Conservation (phyloP, 176 grass and related monocot genomes). For the Luzula sylvatica region DNA sequence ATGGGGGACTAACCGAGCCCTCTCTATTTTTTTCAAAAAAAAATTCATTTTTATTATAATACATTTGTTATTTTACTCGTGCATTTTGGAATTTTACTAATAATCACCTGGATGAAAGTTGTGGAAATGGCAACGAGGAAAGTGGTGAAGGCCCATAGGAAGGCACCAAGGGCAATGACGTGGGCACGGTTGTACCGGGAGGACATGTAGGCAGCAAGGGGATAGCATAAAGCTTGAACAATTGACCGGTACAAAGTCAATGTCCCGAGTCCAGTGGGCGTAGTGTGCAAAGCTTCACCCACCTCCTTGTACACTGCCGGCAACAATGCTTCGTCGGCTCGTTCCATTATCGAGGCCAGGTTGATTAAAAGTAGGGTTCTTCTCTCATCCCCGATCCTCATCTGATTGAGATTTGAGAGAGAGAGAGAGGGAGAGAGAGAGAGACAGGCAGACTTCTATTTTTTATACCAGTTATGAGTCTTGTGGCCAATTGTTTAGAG, state of each 20-base stretch:
- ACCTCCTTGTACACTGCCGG: conserved; percentile 80
- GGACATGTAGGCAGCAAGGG: conserved; percentile 74
- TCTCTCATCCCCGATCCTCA: conserved; percentile 10
- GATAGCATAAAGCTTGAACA: conserved; percentile 66
- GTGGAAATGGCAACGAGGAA: conserved; percentile 57
- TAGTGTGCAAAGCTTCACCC: conserved; percentile 39
- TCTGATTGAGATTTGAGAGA: background rate
- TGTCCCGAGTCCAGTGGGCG: conserved; percentile 54
- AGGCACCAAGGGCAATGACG: conserved; percentile 35
- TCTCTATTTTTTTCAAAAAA: too few relatives aligned
- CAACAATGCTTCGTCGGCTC: conserved; percentile 68
- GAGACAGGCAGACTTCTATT: background rate
- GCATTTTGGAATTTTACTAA: too few relatives aligned
- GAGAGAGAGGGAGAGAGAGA: background rate
- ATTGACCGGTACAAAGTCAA: conserved; percentile 68
- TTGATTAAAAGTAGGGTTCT: conserved; percentile 77
- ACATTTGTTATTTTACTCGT: too few relatives aligned
- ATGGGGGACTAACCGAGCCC: too few relatives aligned
- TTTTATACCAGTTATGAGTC: too few relatives aligned
- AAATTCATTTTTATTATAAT: too few relatives aligned
- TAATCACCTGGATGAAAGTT: conserved; percentile 47
- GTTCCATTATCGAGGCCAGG: conserved; percentile 63
- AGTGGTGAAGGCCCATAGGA: conserved; percentile 34
- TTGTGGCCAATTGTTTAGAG: too few relatives aligned
- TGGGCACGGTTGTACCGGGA: conserved; percentile 49